Evolutionary conservation across 345 rosid species (phyloP).

Genomic region (Salix dunnii): DNA sequence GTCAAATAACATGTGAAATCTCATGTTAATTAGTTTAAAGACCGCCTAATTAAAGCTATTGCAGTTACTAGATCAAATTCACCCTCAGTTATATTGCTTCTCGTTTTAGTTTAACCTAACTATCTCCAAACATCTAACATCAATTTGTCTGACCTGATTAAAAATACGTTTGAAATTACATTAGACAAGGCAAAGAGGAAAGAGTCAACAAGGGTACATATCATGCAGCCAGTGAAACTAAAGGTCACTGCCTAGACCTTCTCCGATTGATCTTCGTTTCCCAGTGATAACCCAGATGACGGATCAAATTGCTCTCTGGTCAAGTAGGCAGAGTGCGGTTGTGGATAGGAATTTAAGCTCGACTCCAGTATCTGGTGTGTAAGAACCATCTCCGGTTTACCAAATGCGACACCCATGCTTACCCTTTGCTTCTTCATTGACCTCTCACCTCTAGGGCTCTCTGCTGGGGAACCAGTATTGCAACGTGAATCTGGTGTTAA

Average conservation of each 20-base stretch:
- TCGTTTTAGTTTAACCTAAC: slow-evolving; percentile 19
- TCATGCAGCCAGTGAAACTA: slow-evolving; percentile 15
- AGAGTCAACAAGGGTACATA: not conserved
- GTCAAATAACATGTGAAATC: no score
- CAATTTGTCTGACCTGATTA: slow-evolving; percentile 23
- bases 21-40: no score
- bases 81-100: slow-evolving; percentile 8
- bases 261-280: slow-evolving; percentile 44
- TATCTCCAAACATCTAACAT: slow-evolving; percentile 25
- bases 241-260: slow-evolving; percentile 48
- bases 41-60: not conserved
- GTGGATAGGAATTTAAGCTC: slow-evolving; percentile 60
- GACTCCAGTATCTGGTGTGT: slow-evolving; percentile 76
- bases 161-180: slow-evolving; percentile 21
- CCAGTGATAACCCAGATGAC: slow-evolving; percentile 42
- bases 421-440: slow-evolving; percentile 67
- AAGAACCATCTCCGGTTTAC: slow-evolving; percentile 49
- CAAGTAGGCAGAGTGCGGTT: slow-evolving; percentile 41
- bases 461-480: slow-evolving; percentile 50
- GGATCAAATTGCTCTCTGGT: slow-evolving; percentile 48
- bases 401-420: slow-evolving; percentile 31
- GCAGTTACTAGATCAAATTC: not conserved
- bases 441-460: slow-evolving; percentile 59
- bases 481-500: slow-evolving; percentile 83
- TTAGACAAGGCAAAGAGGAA: slow-evolving; percentile 11